Base-by-base conservation (phyloP, 768 basidiomycete species). In the Suillus bovinus region DNA sequence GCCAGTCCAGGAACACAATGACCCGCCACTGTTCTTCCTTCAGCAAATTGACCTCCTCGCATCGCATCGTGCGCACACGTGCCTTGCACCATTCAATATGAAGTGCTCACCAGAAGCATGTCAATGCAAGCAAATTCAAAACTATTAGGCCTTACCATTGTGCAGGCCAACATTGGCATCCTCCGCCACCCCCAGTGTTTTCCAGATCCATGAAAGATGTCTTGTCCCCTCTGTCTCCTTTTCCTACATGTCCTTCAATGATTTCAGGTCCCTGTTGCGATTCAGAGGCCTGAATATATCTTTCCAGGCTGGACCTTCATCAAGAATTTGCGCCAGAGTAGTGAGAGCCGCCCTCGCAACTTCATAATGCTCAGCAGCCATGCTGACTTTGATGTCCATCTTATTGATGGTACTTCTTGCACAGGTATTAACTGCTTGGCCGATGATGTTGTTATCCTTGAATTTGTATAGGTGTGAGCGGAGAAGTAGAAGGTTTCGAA, bases 51-150 rank as follows among this genome's bases (percentile, higher is more conserved):
- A 59, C 57, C 42, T 69, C 66, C n/a, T 69, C 64, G 4, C 68
- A 69, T 6, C 61, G 33, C 14, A 47, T 57, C 2, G 50, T 31
- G 1, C 50, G 44, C 3, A 52, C 66, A 3, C 24, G 63, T 1
- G 62, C 61, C 27, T 65, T 60, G 14, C 38, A 53, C 63, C 64
- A 69, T 34, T 69, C 68, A 4, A 69, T 59, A 5, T 39, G 60
- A 14, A 67, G 29, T 0, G 64, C 68, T 69, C 16, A 41, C 17
- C 0, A 47, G 11, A 24, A 6, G 6, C 2, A 14, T 47, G 14
- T 47, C 10, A 9, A 14, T 47, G 24, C 24, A 4, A 16, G 14
- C 0, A 24, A 13, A 11, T 14, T 47, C 22, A 24, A 47, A 47
- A 13, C 16, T n/a, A 47, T 13, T 7, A 5, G 46, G 24, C 1